phyloP scores from a whole-genome alignment of 129 eudicot species.

The Arctium minus region DNA sequence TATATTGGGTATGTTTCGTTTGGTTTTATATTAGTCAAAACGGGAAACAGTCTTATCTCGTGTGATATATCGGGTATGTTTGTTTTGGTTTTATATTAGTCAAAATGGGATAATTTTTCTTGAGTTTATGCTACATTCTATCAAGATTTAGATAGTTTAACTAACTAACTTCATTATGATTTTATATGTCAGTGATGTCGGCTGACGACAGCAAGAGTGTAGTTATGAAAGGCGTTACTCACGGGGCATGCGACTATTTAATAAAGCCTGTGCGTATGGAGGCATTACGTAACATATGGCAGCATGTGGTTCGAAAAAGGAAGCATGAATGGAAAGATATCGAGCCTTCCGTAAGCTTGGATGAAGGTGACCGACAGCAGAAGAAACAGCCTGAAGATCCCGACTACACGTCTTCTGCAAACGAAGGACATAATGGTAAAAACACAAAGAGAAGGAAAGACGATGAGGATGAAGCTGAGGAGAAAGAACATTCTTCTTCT shows the following conservation, averaged over 20 bases:
- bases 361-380: slow-evolving; percentile 47
- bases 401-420: slow-evolving; percentile 66
- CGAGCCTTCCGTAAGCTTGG: slow-evolving; percentile 64
- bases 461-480: slow-evolving; percentile 48
- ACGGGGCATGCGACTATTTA: slow-evolving; percentile 90
- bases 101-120: background rate
- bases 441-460: slow-evolving; percentile 70
- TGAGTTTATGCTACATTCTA: background rate
- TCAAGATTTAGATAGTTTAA: background rate
- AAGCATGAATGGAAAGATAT: slow-evolving; percentile 61
- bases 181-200: slow-evolving; percentile 67
- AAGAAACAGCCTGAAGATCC: slow-evolving; percentile 54
- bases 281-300: slow-evolving; percentile 96
- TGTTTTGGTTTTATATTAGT: background rate
- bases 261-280: slow-evolving; percentile 85
- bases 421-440: slow-evolving; percentile 62
- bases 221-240: slow-evolving; percentile 90
- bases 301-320: slow-evolving; percentile 80
- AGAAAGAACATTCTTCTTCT: slow-evolving; percentile 64
- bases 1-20: background rate
- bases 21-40: background rate
- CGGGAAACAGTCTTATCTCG: no score
- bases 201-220: slow-evolving; percentile 81
- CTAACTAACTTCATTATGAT: background rate
- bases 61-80: background rate